phyloP scores from a whole-genome alignment of 1,284 basidiomycete species.

The Leccinum huronense region DNA sequence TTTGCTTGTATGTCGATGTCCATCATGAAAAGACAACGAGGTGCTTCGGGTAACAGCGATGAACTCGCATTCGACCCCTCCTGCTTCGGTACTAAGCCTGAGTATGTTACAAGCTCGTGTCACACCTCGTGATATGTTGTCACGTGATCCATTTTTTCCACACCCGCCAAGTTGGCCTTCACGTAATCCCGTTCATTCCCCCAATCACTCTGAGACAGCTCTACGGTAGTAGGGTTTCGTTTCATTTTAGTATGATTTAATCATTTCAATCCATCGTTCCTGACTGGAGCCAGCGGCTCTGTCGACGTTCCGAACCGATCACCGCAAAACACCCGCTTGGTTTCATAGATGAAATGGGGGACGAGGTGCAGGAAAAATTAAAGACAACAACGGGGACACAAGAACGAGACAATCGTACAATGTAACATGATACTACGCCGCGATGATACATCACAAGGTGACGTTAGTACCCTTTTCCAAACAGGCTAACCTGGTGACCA shows the following conservation, averaged over 20 bases:
- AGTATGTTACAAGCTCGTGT: no score
- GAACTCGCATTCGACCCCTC: no score
- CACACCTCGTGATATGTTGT: no score
- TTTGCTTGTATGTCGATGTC: no score
- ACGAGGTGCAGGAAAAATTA: background rate
- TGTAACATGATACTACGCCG: background rate
- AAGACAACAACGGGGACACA: background rate
- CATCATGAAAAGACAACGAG: no score
- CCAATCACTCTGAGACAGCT: no score
- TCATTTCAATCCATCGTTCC: background rate
- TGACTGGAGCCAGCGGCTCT: background rate
- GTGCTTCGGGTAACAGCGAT: no score
- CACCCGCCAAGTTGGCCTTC: no score
- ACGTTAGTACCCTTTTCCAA: background rate
- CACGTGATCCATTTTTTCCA: no score
- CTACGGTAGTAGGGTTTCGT: background rate
- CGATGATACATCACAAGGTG: background rate
- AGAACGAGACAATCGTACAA: background rate
- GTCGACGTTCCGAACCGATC: constrained; percentile 5
- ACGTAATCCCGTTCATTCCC: no score
- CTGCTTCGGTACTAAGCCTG: no score
- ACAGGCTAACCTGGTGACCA: background rate
- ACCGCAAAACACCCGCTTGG: background rate
- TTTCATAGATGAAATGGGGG: background rate
- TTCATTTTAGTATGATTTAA: background rate